Evolutionary conservation across 1,139 yeast species (phyloP), one percentile per base, ranked within the genome.

Genomic region (Candida glucosophila): DNA sequence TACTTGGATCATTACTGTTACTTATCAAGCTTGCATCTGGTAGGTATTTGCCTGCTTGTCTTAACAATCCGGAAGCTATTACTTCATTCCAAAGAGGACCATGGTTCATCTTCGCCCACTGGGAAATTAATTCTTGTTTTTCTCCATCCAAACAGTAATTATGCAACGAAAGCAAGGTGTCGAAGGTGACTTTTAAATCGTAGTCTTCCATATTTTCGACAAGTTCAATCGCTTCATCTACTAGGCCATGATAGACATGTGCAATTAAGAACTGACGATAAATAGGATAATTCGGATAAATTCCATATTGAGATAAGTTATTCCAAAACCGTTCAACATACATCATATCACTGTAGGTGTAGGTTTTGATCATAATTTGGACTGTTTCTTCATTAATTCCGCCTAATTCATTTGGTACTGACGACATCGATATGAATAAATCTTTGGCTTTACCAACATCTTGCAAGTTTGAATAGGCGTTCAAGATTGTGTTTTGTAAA

Each of bases 361-460:
- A 63, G 0, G 80, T 68, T 43, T 77, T 77, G 33, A 82, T 48
- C 82, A 82, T 77, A 40, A 77, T 75, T 24, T 75, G 69, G n/a
- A 76, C 66, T 0, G 88, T 73, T 19, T 77, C 77, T 31, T 75
- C 72, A 39, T 80, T 70, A n/a, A 77, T 58, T 2, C 77, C 77
- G n/a, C 62, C 58, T 5, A 32, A 30, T 5, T 66, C 58, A 25
- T 57, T 56, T 2, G 80, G 70, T 29, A 65, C 62, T 2, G 79
- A 61, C 12, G 70, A 47, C 41, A 76, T 63, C 23, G 76, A 58
- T 19, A 76, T 55, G 58, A 82, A 82, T 15, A 77, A 54, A 36
- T 77, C 80, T 19, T 75, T 52, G 3, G 79, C 76, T 35, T 69
- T 66, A 7, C 68, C 63, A 3, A 73, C 64, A 33, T 79, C 80